Conservation (phyloP, 108 stramenopile species). For the Stephanodiscus triporus region DNA sequence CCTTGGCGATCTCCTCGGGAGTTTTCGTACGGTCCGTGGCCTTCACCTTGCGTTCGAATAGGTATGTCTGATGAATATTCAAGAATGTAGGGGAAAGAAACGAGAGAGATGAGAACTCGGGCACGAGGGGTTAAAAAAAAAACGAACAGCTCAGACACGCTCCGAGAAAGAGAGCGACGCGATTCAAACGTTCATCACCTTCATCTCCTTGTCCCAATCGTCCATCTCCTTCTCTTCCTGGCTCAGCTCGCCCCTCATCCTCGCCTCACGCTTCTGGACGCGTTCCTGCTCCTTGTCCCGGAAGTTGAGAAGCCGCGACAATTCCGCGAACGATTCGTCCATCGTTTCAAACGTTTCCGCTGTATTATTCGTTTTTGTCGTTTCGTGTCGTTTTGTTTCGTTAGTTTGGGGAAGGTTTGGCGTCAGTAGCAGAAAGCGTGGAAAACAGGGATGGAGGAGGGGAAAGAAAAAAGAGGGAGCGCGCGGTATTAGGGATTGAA, state of each 20-base stretch:
- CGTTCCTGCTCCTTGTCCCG: conserved; percentile 74
- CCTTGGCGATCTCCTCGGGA: conserved; percentile 93
- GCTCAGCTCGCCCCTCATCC: conserved; percentile 48
- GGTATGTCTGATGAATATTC: conserved; percentile 43
- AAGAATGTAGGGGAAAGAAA: not conserved
- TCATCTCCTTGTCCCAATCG: conserved; percentile 82
- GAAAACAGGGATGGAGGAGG: not conserved
- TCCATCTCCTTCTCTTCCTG: conserved; percentile 85
- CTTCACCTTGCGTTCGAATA: conserved; percentile 76
- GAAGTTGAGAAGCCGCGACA: conserved; percentile 74
- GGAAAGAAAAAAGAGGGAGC: not conserved
- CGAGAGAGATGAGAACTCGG: not conserved
- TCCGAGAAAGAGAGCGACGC: not conserved
- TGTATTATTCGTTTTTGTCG: not conserved
- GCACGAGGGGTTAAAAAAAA: not conserved
- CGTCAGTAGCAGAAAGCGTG: not conserved
- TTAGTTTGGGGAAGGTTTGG: not conserved
- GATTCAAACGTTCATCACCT: conserved; percentile 22
- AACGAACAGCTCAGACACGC: not conserved
- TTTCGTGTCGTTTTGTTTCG: not conserved
- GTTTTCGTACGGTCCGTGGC: conserved; percentile 96
- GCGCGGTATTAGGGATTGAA: too few relatives aligned
- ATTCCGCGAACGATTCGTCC: conserved; percentile 87
- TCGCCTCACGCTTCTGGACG: conserved; percentile 37
- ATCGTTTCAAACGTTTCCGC: conserved; percentile 80